Percentiles rank a stretch among this genome's conserved stretches.
Conservation (phyloP, 306 rosid species). For the Hippophae tibetana region DNA sequence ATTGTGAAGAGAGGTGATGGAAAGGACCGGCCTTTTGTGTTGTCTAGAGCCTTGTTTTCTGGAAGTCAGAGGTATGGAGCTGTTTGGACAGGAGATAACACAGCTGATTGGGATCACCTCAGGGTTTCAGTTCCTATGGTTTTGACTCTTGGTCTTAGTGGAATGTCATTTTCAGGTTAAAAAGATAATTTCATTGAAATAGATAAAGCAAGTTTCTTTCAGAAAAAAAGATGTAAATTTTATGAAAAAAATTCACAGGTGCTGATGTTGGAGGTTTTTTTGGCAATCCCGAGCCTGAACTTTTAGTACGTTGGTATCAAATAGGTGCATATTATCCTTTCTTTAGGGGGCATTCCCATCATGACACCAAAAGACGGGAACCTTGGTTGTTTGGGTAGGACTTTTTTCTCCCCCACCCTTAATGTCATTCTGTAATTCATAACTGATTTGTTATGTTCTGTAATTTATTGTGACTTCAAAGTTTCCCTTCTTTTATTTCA, state of each 20-base stretch:
- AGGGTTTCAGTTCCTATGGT: slow-evolving; percentile 89
- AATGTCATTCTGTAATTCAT: too few relatives aligned
- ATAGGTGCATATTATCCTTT: slow-evolving; percentile 89
- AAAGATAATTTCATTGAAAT: neutral
- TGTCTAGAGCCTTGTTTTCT: slow-evolving; percentile 83
- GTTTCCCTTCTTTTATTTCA: too few relatives aligned
- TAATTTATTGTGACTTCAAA: too few relatives aligned
- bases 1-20: slow-evolving; percentile 80
- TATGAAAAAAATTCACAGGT: slow-evolving; percentile 41
- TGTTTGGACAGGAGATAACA: slow-evolving; percentile 93
- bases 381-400: slow-evolving; percentile 98
- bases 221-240: slow-evolving; percentile 1
- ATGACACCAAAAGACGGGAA: slow-evolving; percentile 92
- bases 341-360: slow-evolving; percentile 94
- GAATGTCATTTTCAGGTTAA: slow-evolving; percentile 71
- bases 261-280: slow-evolving; percentile 97
- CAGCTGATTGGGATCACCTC: slow-evolving; percentile 93
- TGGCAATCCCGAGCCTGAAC: slow-evolving; percentile 87
- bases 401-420: neutral
- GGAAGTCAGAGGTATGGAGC: slow-evolving; percentile 91
- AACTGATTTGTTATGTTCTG: too few relatives aligned
- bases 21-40: slow-evolving; percentile 82
- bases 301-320: slow-evolving; percentile 96
- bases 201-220: neutral
- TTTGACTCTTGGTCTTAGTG: slow-evolving; percentile 85